These are phyloP conservation scores for Micractinium sp. DNA, from an alignment of 139 green algal species.

Conservation along the genomic window DNA sequence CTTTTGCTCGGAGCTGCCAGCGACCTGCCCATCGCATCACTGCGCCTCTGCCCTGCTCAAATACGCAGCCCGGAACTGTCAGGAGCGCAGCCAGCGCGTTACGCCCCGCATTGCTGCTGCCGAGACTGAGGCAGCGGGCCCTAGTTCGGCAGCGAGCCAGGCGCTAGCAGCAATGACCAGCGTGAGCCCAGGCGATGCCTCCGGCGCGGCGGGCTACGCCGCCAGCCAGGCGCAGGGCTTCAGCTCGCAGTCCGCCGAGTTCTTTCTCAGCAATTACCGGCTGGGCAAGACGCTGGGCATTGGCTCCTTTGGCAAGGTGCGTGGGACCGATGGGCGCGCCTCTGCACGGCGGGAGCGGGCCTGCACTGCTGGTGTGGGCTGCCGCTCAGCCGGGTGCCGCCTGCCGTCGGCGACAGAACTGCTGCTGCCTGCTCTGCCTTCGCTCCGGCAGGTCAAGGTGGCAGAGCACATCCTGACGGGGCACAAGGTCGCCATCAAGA, in stretches of 20 bases:
- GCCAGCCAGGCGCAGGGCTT: slow-evolving; percentile 7
- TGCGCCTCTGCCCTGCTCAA: too few species aligned
- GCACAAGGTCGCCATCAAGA: slow-evolving; percentile 99
- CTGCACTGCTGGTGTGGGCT: neutral
- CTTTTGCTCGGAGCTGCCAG: too few species aligned
- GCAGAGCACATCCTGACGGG: slow-evolving; percentile 97
- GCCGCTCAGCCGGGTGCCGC: too few species aligned
- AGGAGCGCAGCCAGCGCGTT: too few species aligned
- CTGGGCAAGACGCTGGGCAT: slow-evolving; percentile 99
- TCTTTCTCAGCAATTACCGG: slow-evolving; percentile 95
- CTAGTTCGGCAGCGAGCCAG: neutral
- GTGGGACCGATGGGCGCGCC: neutral
- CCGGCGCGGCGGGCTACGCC: neutral
- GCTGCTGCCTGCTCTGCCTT: neutral
- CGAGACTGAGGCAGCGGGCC: too few species aligned
- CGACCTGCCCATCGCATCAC: too few species aligned
- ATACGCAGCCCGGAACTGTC: too few species aligned
- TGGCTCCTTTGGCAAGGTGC: slow-evolving; percentile 97
- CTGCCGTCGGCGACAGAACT: neutral
- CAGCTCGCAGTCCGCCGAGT: slow-evolving; percentile 64
- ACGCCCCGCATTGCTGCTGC: too few species aligned
- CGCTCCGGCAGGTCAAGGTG: slow-evolving; percentile 85
- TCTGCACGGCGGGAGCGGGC: neutral
- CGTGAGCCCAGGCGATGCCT: slow-evolving; percentile 5
- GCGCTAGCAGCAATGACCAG: slow-evolving; percentile 6